These are phyloP conservation scores for Phaffomyces thermotolerans DNA, from an alignment of 805 yeast species.

Conservation along the genomic window DNA sequence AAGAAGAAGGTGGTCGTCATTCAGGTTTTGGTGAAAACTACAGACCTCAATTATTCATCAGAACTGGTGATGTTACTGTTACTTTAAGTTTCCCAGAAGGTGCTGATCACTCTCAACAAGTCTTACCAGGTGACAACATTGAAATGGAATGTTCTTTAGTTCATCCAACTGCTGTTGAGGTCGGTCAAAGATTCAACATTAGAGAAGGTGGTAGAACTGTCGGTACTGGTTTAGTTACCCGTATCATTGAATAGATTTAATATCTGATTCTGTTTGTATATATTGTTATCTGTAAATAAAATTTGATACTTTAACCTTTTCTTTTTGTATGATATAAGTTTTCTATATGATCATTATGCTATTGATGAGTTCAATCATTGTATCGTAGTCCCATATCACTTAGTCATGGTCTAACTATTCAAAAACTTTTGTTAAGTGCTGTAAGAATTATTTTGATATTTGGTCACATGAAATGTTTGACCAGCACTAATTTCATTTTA, in stretches of 20 bases:
- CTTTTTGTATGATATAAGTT: too few relatives aligned
- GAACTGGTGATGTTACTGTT: slow-evolving; percentile 94
- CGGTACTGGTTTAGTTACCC: slow-evolving; percentile 96
- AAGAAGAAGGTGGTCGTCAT: slow-evolving; percentile 99
- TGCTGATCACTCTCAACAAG: slow-evolving; percentile 82
- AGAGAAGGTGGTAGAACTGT: slow-evolving; percentile 99
- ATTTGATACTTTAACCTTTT: background rate
- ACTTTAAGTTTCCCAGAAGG: slow-evolving; percentile 81
- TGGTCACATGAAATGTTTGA: too few relatives aligned
- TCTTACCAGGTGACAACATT: slow-evolving; percentile 96
- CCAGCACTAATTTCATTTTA: too few relatives aligned
- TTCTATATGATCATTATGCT: too few relatives aligned
- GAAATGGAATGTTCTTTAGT: slow-evolving; percentile 91
- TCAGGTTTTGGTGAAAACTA: slow-evolving; percentile 94
- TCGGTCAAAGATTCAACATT: slow-evolving; percentile 96
- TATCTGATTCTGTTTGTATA: background rate
- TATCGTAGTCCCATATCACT: too few relatives aligned
- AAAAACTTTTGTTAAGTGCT: too few relatives aligned
- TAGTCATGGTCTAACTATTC: too few relatives aligned
- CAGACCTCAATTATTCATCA: slow-evolving; percentile 95
- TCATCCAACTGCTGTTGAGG: slow-evolving; percentile 89
- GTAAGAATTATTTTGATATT: too few relatives aligned
- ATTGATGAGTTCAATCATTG: too few relatives aligned
- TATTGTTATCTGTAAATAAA: background rate
- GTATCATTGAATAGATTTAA: slow-evolving; percentile 53